Base-by-base conservation (phyloP, 352 stramenopile genomes). In the Globisporangium solare region DNA sequence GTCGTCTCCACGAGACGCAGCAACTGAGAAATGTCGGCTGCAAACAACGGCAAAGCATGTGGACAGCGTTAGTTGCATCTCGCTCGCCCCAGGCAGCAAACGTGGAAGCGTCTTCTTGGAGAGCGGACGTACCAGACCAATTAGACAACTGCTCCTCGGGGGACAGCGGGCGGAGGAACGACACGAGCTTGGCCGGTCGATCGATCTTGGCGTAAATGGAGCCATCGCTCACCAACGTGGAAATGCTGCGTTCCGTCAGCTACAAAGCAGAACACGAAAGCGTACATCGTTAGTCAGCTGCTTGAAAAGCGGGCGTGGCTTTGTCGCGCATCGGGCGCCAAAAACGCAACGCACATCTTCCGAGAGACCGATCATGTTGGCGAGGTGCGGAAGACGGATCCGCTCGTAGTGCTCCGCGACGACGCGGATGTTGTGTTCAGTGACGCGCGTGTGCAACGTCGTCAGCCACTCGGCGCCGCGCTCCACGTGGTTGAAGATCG, bases 361-460 rank as follows among this genome's bases (percentile, higher is more conserved):
- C 21, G 84, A 74, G 22, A 99, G 78, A 47, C 88, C 88, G 55
- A 99, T 86, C 58, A 99, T 87, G 49, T 92, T 81, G 27, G 94
- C 94, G n/a, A 99, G 74, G 58, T 98, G 88, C 22, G 79, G 79
- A 39, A 96, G 72, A 46, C 86, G 83, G 56, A 99, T 98, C 48
- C 95, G 94, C 54, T 95, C 82, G 70, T 99, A 99, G 75, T 99
- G 98, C 42, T 91, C 73, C 2, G 94, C 79, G 12, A 95, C 78
- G 12, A 98, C 80, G 42, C 96, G 89, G 57, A 99, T 96, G 76
- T 99, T 99, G 86, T 99, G 95, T 74, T 99, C 92, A 15, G 97
- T 92, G 41, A 99, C 94, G 47, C 96, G 88, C 39, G 75, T 89
- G 67, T 97, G 86, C 27, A 99, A 91, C 20, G 70, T 75, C 55